phyloP scores from a whole-genome alignment of 495 filamentous ascomycete genomes.

The Polyplosphaeria fusca region DNA sequence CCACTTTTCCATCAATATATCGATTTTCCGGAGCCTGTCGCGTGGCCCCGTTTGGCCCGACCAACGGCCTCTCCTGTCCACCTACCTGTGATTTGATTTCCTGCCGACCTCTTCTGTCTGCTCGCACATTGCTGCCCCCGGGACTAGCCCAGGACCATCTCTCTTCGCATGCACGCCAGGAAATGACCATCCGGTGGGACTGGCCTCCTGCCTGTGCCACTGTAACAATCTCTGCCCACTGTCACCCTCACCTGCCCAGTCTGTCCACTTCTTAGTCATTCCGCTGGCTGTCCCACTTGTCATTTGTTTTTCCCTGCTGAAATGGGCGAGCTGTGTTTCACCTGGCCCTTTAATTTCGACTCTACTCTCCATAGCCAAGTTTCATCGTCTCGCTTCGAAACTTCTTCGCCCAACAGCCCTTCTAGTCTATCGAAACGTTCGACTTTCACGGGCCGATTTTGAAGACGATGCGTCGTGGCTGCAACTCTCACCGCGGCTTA shows the following conservation, averaged over 20 bases:
- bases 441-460: neutral
- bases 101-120: neutral
- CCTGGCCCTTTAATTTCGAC: neutral
- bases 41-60: neutral
- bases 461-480: neutral
- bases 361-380: neutral
- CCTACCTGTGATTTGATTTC: neutral
- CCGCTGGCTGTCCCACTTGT: neutral
- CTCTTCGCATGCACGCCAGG: neutral
- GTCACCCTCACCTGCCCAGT: neutral
- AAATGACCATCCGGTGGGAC: neutral
- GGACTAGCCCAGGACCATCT: neutral
- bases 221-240: neutral
- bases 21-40: neutral
- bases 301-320: neutral
- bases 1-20: neutral
- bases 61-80: neutral
- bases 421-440: too few species aligned
- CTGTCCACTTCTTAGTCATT: neutral
- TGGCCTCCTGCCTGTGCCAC: constrained; percentile 10
- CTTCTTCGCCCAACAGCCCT: too few species aligned
- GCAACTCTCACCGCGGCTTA: neutral
- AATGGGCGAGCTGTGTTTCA: neutral
- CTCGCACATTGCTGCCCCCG: neutral
- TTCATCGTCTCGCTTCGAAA: constrained; percentile 1